A percentile compares a stretch with the other conserved stretches of the same genome.
Conservation (phyloP, 306 rosid species). For the Rosa rugosa region DNA sequence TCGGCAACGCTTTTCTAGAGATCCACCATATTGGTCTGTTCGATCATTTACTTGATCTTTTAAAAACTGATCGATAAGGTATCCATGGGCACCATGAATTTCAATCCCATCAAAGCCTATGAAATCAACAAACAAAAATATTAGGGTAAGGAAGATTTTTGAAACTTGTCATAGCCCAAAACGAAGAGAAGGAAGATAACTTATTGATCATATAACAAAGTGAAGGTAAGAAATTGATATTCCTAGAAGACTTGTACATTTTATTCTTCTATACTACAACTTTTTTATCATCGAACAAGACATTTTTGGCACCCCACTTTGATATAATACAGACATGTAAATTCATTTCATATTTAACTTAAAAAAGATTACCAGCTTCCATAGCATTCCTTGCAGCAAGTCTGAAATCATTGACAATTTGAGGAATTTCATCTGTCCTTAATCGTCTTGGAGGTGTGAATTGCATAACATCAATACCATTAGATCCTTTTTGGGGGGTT, state of each 20-base stretch:
- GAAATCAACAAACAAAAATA: not conserved
- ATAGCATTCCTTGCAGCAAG: constrained; percentile 63
- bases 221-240: not conserved
- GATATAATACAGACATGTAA: not conserved
- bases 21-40: constrained; percentile 31
- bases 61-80: constrained; percentile 27
- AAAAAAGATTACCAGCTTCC: constrained; percentile 57
- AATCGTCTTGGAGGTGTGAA: constrained; percentile 57
- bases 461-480: constrained; percentile 35
- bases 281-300: not conserved
- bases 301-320: not conserved
- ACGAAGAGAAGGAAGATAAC: not conserved
- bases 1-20: constrained; percentile 54
- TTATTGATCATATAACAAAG: not conserved
- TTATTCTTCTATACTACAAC: not conserved
- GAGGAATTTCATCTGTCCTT: constrained; percentile 57
- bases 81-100: constrained; percentile 33
- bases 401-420: constrained; percentile 56
- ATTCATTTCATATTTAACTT: not conserved
- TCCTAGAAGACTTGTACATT: not conserved
- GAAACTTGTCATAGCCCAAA: not conserved
- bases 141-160: not conserved
- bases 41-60: constrained; percentile 31
- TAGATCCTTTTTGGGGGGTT: constrained; percentile 17
- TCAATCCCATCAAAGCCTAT: constrained; percentile 44